These are phyloP conservation scores for Candida chilensis DNA, from an alignment of 805 yeast species.

Conservation along the genomic window DNA sequence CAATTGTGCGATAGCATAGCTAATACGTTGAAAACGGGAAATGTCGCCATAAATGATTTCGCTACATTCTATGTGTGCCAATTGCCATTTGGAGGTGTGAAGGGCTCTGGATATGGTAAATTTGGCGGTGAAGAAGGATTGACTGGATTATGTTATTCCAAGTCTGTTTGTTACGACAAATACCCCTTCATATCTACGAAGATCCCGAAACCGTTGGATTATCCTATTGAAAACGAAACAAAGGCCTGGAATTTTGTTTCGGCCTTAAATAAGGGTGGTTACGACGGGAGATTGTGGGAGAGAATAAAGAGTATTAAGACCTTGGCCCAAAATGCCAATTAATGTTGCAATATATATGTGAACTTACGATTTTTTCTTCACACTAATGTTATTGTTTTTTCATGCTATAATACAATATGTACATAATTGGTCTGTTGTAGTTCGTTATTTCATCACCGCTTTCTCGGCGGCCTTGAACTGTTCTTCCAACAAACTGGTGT, in stretches of 20 bases:
- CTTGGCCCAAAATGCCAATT: conserved; percentile 35
- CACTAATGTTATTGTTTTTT: conserved; percentile 3
- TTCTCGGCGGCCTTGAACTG: conserved; percentile 49
- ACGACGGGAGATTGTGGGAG: conserved; percentile 68
- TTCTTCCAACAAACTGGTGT: conserved; percentile 45
- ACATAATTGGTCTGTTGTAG: background rate
- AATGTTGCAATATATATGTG: conserved; percentile 4
- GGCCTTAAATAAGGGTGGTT: conserved; percentile 77
- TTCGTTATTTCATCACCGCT: conserved; percentile 6
- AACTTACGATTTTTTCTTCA: background rate
- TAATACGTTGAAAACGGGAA: conserved; percentile 65
- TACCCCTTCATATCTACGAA: conserved; percentile 69
- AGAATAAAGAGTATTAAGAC: conserved; percentile 45
- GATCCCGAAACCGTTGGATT: conserved; percentile 85
- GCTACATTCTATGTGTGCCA: conserved; percentile 95
- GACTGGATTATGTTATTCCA: conserved; percentile 79
- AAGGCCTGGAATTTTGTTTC: conserved; percentile 87
- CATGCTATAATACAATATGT: background rate
- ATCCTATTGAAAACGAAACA: conserved; percentile 75
- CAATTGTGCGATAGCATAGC: conserved; percentile 54
- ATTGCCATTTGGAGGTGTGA: conserved; percentile 92
- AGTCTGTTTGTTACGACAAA: conserved; percentile 80
- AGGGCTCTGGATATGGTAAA: conserved; percentile 93
- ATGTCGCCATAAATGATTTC: conserved; percentile 95
- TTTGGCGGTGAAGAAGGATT: conserved; percentile 98